Evolutionary conservation across 441 rosid genomes (phyloP).

Genomic region (Breynia disticha): DNA sequence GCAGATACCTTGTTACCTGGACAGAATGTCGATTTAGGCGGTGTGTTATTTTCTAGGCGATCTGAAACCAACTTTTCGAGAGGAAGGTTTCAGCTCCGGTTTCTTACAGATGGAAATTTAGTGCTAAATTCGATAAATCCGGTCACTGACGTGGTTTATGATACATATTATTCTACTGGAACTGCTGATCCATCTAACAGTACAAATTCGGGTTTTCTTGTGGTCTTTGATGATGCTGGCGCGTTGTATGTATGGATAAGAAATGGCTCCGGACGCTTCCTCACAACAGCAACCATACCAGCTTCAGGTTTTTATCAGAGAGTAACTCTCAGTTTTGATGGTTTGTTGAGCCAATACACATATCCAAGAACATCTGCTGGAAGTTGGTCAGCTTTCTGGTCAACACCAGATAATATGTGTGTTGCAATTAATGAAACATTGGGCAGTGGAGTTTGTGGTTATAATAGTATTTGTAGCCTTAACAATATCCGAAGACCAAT

Average conservation of each 20-base stretch:
- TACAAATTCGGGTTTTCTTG: constrained; percentile 13
- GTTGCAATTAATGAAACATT: neutral
- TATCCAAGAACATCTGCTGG: constrained; percentile 15
- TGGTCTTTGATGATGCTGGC: constrained; percentile 22
- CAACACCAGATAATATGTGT: constrained; percentile 28
- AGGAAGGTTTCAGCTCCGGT: constrained; percentile 32
- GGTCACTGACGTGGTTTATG: constrained; percentile 1
- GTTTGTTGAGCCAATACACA: constrained; percentile 22
- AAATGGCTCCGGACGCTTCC: constrained; percentile 7
- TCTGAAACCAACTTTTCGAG: constrained; percentile 16
- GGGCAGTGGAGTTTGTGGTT: constrained; percentile 29
- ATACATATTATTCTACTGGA: constrained; percentile 10
- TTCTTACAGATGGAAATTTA: constrained; percentile 15
- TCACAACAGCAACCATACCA: neutral
- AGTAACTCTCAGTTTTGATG: constrained; percentile 27
- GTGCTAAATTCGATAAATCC: constrained; percentile 18
- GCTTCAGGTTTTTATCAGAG: constrained; percentile 19
- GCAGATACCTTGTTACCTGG: constrained; percentile 34
- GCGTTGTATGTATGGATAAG: constrained; percentile 14
- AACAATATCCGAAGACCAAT: constrained; percentile 12
- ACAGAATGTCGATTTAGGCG: constrained; percentile 16
- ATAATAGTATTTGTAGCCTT: constrained; percentile 24
- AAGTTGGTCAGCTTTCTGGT: constrained; percentile 20
- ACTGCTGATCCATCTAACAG: neutral
- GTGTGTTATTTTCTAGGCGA: constrained; percentile 11